A percentile compares a stretch with the other conserved stretches of the same genome.
Evolutionary conservation across 148 eudicot genomes (phyloP).

Genomic region (Heliamphora exappendiculata): DNA sequence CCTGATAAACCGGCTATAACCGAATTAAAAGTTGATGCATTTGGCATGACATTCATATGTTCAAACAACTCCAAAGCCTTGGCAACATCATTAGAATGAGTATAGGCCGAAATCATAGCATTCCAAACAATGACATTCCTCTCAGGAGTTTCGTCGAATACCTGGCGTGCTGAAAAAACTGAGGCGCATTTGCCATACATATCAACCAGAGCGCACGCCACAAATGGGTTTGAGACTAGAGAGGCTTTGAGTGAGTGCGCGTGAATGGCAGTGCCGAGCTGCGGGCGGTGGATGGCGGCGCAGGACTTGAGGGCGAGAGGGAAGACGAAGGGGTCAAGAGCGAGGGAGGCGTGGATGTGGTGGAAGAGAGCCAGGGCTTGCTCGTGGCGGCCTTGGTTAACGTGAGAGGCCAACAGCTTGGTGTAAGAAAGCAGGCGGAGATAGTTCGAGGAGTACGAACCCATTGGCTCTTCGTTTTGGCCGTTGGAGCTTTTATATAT

Average conservation of each 20-base stretch:
- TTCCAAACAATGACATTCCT: slow-evolving; percentile 47
- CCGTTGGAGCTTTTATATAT: background rate
- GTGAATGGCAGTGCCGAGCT: slow-evolving; percentile 33
- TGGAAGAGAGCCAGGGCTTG: slow-evolving; percentile 42
- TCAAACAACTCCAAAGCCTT: slow-evolving; percentile 38
- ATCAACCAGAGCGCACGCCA: slow-evolving; percentile 36
- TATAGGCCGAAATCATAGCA: slow-evolving; percentile 41
- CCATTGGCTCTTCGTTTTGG: slow-evolving; percentile 12
- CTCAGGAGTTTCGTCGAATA: slow-evolving; percentile 42
- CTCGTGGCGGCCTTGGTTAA: slow-evolving; percentile 38
- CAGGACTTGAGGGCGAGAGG: slow-evolving; percentile 52
- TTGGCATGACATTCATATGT: slow-evolving; percentile 35
- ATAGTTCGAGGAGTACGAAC: slow-evolving; percentile 30
- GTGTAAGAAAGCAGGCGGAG: slow-evolving; percentile 36
- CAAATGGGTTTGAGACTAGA: slow-evolving; percentile 38
- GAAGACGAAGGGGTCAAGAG: slow-evolving; percentile 45
- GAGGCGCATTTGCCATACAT: slow-evolving; percentile 44
- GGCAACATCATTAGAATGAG: slow-evolving; percentile 20
- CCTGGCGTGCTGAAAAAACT: slow-evolving; percentile 22
- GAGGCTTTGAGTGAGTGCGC: slow-evolving; percentile 31
- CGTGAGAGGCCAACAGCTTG: slow-evolving; percentile 33
- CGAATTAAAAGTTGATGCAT: slow-evolving; percentile 38
- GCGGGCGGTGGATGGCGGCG: slow-evolving; percentile 23
- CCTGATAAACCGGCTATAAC: slow-evolving; percentile 33
- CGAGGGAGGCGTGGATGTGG: slow-evolving; percentile 31